A percentile compares a stretch with the other conserved stretches of the same genome.
Conservation (phyloP, 179 eudicot species). For the Silene coronaria region DNA sequence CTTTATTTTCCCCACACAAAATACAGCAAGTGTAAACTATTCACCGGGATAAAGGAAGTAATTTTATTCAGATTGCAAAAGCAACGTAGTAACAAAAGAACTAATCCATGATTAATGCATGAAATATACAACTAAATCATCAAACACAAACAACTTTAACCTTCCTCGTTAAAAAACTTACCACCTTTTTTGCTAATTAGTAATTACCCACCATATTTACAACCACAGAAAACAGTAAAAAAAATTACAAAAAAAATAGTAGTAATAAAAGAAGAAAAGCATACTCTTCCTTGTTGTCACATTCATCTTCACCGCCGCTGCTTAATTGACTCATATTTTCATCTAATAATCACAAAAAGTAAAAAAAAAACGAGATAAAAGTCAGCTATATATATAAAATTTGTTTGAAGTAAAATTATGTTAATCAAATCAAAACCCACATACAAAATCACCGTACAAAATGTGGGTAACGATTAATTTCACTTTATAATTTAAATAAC, state of each 20-base stretch:
- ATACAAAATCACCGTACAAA: not conserved
- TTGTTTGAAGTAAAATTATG: not conserved
- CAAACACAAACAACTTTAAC: too few relatives aligned
- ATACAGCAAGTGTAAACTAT: too few relatives aligned
- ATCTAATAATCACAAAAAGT: not conserved
- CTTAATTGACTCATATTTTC: constrained; percentile 13
- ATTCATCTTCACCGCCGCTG: constrained; percentile 4
- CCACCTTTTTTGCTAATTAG: constrained; percentile 12
- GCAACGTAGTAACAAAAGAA: not conserved
- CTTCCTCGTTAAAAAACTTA: not conserved
- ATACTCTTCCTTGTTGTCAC: constrained; percentile 20
- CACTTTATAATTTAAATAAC: not conserved
- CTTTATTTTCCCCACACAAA: too few relatives aligned
- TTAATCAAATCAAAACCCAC: constrained; percentile 18
- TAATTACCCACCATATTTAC: too few relatives aligned
- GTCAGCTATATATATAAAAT: not conserved
- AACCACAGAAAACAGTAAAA: not conserved
- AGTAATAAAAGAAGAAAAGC: not conserved
- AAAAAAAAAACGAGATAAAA: not conserved
- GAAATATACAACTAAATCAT: too few relatives aligned
- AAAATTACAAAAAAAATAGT: not conserved
- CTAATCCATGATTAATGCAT: constrained; percentile 18
- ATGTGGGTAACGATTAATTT: not conserved
- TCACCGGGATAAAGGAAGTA: too few relatives aligned
- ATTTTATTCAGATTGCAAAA: not conserved